Evolutionary conservation across 306 rosid genomes (phyloP), one percentile per base, ranked within the genome.

Genomic region (Inga oerstediana): DNA sequence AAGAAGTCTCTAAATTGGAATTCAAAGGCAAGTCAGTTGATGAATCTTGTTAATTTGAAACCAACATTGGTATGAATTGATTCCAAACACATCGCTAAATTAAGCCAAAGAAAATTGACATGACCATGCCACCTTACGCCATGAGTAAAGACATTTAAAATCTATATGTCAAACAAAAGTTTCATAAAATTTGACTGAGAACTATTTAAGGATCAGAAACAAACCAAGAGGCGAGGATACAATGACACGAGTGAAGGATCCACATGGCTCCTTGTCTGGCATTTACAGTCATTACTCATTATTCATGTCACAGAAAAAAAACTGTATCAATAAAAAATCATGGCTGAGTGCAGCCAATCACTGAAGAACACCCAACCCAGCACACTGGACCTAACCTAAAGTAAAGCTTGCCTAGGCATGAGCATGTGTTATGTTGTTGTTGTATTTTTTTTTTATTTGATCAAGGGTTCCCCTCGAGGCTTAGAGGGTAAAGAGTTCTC

Each of bases 231-330:
- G 51, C 0, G 52, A 39, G 32, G 19, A 20, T 41, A 70, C 52
- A 51, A 70, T 70, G 75, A 20, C 34, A 39, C 74, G 10, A 43
- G 75, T 41, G 48, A 68, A 4, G 74, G 52, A 41, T 41, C 75
- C 49, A 70, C 49, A 70, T 19, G 75, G 52, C 52, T 70, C 75
- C 49, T 8, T 19, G 75, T 70, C 52, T 70, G 34, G 75, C 48
- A 70, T 39, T 68, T 70, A 70, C 46, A 70, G 10, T n/a, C 75
- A 41, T 70, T 69, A 69, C 74, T 19, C 52, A 48, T 11, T 48
- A 48, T 48, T 13, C 52, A 46, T 9, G 11, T 46, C 14, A 46
- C 11, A 46, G 30, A 27, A 27, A 46, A 8, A 44, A 48, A 24
- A 72, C 59, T 22, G n/a, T 44, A 72, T 22, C 54, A n/a, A 44